phyloP scores from a whole-genome alignment of 2,329 filamentous ascomycete genomes.

The Waltergamsia citrina region DNA sequence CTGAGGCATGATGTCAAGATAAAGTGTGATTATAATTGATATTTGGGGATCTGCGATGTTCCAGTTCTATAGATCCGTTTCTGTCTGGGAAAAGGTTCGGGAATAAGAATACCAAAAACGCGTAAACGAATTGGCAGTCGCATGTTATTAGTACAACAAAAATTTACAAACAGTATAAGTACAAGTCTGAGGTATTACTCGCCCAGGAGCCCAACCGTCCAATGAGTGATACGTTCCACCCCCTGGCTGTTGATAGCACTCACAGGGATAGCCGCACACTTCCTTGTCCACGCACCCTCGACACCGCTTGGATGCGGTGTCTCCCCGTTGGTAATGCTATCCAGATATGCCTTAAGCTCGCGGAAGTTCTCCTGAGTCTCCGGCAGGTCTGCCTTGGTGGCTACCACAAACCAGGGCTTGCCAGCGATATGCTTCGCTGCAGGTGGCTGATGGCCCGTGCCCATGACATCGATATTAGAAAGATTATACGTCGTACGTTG shows the following conservation, averaged over 20 bases:
- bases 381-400: conserved; percentile 81
- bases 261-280: conserved; percentile 69
- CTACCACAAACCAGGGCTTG: conserved; percentile 95
- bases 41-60: too few species aligned
- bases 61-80: too few species aligned
- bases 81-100: too few species aligned
- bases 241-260: conserved; percentile 86
- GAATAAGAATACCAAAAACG: too few species aligned
- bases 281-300: conserved; percentile 44
- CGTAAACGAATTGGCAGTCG: too few species aligned
- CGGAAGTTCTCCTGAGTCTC: conserved; percentile 71
- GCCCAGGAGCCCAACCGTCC: conserved; percentile 61
- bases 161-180: neutral
- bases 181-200: conserved; percentile 1
- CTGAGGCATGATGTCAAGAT: too few species aligned
- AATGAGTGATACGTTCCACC: conserved; percentile 63
- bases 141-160: conserved; percentile 6
- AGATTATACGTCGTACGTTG: conserved; percentile 4
- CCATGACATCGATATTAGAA: conserved; percentile 10
- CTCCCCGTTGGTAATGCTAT: conserved; percentile 50
- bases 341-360: conserved; percentile 60
- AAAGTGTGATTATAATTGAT: too few species aligned
- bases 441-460: conserved; percentile 4
- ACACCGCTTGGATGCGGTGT: conserved; percentile 65
- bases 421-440: conserved; percentile 62